phyloP scores from a whole-genome alignment of 345 rosid species.

The Acer saccharum region DNA sequence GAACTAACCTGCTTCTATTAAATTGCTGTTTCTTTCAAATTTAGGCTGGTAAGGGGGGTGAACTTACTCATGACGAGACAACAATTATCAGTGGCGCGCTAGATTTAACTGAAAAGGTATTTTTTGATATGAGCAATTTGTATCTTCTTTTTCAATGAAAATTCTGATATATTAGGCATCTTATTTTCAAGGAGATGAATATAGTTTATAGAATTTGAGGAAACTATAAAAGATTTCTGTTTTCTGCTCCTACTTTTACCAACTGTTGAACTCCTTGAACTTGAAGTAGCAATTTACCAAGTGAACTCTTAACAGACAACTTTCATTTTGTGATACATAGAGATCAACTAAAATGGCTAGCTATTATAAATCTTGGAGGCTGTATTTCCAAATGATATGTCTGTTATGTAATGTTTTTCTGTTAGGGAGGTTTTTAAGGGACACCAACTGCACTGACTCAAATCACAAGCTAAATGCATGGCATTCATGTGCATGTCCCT shows the following conservation, averaged over 20 bases:
- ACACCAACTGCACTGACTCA: not conserved
- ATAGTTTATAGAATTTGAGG: not conserved
- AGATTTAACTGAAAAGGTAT: conserved; percentile 92
- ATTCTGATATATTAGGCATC: not conserved
- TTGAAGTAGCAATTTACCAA: not conserved
- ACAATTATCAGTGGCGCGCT: conserved; percentile 97
- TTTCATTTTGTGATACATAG: not conserved
- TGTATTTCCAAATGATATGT: not conserved
- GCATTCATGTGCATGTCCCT: not conserved
- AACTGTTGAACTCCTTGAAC: not conserved
- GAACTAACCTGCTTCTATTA: conserved; percentile 29
- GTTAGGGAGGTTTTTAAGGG: not conserved
- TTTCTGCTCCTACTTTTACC: not conserved
- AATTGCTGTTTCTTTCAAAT: conserved; percentile 30
- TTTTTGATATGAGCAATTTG: not conserved
- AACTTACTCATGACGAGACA: conserved; percentile 94
- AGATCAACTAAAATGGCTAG: not conserved
- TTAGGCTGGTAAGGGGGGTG: conserved; percentile 99
- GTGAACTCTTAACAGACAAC: not conserved
- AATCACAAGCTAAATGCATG: not conserved
- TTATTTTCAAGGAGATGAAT: conserved; percentile 8
- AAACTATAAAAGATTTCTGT: not conserved
- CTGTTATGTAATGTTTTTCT: not conserved
- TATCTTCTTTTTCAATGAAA: not conserved
- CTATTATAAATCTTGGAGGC: not conserved